Percentiles rank a stretch among this genome's conserved stretches.
Evolutionary conservation across 2,329 filamentous ascomycete species (phyloP).

Genomic region (Metarhizium brunneum): DNA sequence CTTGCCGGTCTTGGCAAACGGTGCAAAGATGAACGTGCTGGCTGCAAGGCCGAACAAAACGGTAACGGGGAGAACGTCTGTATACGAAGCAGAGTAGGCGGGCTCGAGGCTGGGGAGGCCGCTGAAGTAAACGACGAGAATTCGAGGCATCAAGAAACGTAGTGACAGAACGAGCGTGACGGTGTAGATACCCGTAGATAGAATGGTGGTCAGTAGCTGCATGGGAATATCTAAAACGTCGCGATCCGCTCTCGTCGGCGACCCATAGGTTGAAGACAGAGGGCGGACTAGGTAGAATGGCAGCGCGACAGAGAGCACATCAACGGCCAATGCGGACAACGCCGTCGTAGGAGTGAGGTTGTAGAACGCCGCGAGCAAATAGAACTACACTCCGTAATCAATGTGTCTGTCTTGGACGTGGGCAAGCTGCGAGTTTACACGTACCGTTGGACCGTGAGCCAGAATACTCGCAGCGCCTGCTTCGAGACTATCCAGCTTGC

Average conservation of each 20-base stretch:
- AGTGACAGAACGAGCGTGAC: constrained; percentile 63
- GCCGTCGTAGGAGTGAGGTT: constrained; percentile 52
- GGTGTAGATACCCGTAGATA: constrained; percentile 66
- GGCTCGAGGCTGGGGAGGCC: constrained; percentile 58
- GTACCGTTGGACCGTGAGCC: constrained; percentile 61
- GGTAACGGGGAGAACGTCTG: constrained; percentile 50
- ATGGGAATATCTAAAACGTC: constrained; percentile 58
- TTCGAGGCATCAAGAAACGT: constrained; percentile 58
- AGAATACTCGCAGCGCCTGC: constrained; percentile 57
- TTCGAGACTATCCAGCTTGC: constrained; percentile 65
- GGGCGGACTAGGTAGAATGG: constrained; percentile 70
- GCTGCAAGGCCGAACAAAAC: constrained; percentile 58
- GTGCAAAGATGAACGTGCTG: constrained; percentile 68
- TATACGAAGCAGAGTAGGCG: constrained; percentile 54
- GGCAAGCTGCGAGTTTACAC: neutral
- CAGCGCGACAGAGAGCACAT: constrained; percentile 57
- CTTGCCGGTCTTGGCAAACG: constrained; percentile 46
- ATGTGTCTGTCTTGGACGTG: neutral
- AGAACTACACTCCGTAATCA: constrained; percentile 38
- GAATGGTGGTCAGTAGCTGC: constrained; percentile 53
- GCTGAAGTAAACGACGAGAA: constrained; percentile 69
- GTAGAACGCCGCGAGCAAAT: constrained; percentile 74
- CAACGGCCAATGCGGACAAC: constrained; percentile 53
- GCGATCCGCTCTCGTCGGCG: constrained; percentile 47
- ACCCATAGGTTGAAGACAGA: constrained; percentile 53